A percentile compares a stretch with the other conserved stretches of the same genome.
phyloP scores from a whole-genome alignment of 164 flowering plant genomes.

The Pachysandra terminalis region DNA sequence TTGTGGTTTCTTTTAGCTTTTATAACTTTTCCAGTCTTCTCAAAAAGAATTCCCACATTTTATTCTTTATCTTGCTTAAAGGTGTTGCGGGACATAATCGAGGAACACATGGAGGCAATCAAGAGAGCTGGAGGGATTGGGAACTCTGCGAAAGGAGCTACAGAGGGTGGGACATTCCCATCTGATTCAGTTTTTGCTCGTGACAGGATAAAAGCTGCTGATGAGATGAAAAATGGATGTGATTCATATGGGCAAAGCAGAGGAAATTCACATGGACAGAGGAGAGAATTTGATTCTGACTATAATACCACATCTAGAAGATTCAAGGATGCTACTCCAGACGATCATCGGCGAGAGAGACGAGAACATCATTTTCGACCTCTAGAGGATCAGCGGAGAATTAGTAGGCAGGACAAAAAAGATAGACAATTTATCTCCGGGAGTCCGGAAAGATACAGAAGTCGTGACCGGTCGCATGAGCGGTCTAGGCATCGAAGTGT shows the following conservation, averaged over 20 bases:
- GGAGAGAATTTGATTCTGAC: slow-evolving; percentile 17
- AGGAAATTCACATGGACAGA: slow-evolving; percentile 6
- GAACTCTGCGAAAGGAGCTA: slow-evolving; percentile 43
- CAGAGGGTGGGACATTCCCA: slow-evolving; percentile 18
- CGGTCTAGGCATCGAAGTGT: slow-evolving; percentile 24
- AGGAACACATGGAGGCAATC: slow-evolving; percentile 86
- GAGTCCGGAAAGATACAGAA: slow-evolving; percentile 31
- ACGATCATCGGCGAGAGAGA: slow-evolving; percentile 14
- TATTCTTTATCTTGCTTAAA: slow-evolving; percentile 21
- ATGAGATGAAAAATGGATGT: slow-evolving; percentile 11
- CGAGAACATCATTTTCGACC: slow-evolving; percentile 16
- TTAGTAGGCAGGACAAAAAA: slow-evolving; percentile 13
- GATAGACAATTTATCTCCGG: slow-evolving; percentile 28
- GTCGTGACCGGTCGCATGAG: slow-evolving; percentile 25
- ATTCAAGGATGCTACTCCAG: slow-evolving; percentile 5
- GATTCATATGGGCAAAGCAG: slow-evolving; percentile 21
- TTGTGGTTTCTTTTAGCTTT: not conserved
- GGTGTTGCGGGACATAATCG: slow-evolving; percentile 86
- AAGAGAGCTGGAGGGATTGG: slow-evolving; percentile 74
- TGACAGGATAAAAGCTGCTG: slow-evolving; percentile 9
- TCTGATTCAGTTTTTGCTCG: slow-evolving; percentile 20
- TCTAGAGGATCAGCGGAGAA: slow-evolving; percentile 22
- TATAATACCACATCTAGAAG: slow-evolving; percentile 11
- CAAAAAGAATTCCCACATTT: not conserved
- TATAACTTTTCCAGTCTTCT: not conserved